Evolutionary conservation across 2,329 filamentous ascomycete species (phyloP).

Genomic region (Bimuria novae-zelandiae): DNA sequence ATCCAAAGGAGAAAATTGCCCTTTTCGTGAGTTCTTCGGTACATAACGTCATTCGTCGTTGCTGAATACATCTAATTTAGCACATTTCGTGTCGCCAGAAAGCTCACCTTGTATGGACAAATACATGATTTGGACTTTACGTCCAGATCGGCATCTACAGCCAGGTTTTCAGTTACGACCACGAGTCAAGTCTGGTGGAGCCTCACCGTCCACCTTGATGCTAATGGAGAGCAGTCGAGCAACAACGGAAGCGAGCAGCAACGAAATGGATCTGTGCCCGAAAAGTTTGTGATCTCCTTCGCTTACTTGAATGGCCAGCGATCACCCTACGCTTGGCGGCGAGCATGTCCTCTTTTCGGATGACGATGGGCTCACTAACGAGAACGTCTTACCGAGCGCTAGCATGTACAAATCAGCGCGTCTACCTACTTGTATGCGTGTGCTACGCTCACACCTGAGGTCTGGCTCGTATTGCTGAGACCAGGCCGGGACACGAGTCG

Average conservation of each 20-base stretch:
- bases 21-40: neutral
- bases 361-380: neutral
- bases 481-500: neutral
- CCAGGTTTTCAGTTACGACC: neutral
- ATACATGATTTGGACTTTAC: neutral
- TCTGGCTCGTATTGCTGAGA: slow-evolving; percentile 1
- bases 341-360: neutral
- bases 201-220: neutral
- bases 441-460: neutral
- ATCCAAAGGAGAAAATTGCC: neutral
- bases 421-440: neutral
- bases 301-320: neutral
- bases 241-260: neutral
- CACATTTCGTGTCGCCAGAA: neutral
- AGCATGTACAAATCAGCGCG: neutral
- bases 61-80: neutral
- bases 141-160: neutral
- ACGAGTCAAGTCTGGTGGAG: slow-evolving; percentile 3
- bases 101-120: neutral
- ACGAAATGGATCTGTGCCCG: neutral
- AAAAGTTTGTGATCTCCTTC: neutral
- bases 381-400: neutral
- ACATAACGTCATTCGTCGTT: neutral
- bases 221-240: neutral
- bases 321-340: neutral